Conservation (phyloP, 2,329 filamentous ascomycete genomes). For the Fusarium abutilonis region DNA sequence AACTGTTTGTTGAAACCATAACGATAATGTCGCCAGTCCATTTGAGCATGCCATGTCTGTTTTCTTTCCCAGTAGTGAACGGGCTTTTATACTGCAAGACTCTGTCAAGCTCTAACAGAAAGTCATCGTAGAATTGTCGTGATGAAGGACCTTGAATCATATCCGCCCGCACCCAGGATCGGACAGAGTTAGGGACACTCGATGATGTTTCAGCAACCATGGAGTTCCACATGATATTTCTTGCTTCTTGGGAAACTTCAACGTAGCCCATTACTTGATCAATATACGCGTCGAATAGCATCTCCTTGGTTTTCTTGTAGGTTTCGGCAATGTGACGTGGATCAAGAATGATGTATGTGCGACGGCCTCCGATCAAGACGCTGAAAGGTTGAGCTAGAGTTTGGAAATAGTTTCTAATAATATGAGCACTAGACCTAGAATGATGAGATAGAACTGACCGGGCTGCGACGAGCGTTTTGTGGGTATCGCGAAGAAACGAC, state of each 20-base stretch:
- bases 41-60: background rate
- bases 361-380: background rate
- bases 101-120: background rate
- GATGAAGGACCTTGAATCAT: background rate
- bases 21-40: background rate
- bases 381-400: background rate
- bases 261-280: background rate
- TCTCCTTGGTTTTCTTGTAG: background rate
- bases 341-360: background rate
- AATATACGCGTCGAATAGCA: background rate
- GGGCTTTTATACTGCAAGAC: background rate
- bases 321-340: background rate
- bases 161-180: background rate
- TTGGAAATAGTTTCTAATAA: background rate
- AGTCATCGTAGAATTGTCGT: background rate
- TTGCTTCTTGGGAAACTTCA: background rate
- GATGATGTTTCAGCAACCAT: background rate
- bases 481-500: background rate
- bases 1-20: background rate
- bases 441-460: background rate
- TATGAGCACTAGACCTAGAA: background rate
- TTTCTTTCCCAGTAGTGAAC: background rate
- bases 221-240: background rate
- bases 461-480: background rate
- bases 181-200: background rate